Base-by-base conservation (phyloP, 441 rosid species). In the Brassica balearica region DNA sequence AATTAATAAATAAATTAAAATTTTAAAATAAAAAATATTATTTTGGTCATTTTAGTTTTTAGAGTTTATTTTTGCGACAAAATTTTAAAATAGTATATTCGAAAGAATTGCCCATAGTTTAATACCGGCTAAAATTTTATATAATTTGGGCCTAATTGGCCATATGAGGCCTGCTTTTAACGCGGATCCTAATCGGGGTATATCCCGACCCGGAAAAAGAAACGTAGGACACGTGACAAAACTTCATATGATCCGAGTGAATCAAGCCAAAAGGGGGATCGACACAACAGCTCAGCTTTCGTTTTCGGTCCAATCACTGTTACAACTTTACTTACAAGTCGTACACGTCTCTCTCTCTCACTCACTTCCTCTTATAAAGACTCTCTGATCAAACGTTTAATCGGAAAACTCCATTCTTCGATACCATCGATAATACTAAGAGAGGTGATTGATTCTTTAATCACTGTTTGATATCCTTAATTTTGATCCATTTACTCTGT, bases 261-360 rank as follows among this genome's bases (percentile, higher is more conserved):
- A 10, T 41, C 51, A 60, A 29, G 68, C 74, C 74, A 61, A 60
- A 75, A 22, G 4, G 12, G 2, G 12, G 78, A 75, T 68, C 1
- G 59, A 63, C 22, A 14, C 55, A 65, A 11, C 71, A 71, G 70
- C 66, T 71, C 68, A 71, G 76, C 76, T 72, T 65, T 65, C 55
- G 55, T 20, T 46, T 58, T 72, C 68, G 19, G 41, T 41, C 71
- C 14, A 36, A 34, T 59, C 79, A 10, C 19, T 46, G 8, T 23
- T 25, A 14, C 23, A 23, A 14, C 71, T 11, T 11, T 38, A 2
- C 15, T 11, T 19, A 6, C 14, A 53, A 72, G 69, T 11, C 77
- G 82, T 78, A 61, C 74, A 78, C 82, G 82, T 78, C 59, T 78
- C 77, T 61, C 77, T 71, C 69, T 4, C 81, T 41, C 59, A 1